Conservation (phyloP, 148 eudicot species). For the Talinum fruticosum region DNA sequence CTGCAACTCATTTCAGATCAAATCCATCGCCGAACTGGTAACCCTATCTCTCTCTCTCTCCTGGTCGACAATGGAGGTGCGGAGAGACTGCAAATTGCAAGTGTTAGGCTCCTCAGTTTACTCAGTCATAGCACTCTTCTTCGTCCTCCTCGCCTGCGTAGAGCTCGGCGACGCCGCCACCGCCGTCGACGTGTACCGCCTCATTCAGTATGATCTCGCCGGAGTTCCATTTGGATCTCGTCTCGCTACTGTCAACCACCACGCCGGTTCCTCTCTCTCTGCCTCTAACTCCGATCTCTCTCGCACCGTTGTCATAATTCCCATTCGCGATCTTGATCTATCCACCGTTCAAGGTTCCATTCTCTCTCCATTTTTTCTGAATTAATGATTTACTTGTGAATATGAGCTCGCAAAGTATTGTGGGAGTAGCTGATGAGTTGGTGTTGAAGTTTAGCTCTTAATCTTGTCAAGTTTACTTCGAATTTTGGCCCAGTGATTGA, state of each 20-base stretch:
- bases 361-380: not conserved
- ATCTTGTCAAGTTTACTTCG: not conserved
- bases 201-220: constrained; percentile 90
- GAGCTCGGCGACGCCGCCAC: constrained; percentile 91
- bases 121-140: constrained; percentile 44
- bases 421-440: not conserved
- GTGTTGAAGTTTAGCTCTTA: not conserved
- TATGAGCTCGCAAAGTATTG: not conserved
- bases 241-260: constrained; percentile 69
- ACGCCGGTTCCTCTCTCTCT: constrained; percentile 76
- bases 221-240: constrained; percentile 96
- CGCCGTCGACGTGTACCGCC: constrained; percentile 93
- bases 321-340: constrained; percentile 67
- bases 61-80: constrained; percentile 38
- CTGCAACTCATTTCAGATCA: constrained; percentile 9
- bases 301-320: constrained; percentile 72
- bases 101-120: constrained; percentile 47
- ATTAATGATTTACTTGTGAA: not conserved
- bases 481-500: not conserved
- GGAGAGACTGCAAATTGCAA: constrained; percentile 28
- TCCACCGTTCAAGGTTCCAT: constrained; percentile 55
- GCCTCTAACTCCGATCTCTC: constrained; percentile 59
- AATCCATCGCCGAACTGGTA: not conserved
- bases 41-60: constrained; percentile 18
- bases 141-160: constrained; percentile 63